Evolutionary conservation across 345 rosid genomes (phyloP), one percentile per base, ranked within the genome.

Genomic region (Eucalyptus victrix): DNA sequence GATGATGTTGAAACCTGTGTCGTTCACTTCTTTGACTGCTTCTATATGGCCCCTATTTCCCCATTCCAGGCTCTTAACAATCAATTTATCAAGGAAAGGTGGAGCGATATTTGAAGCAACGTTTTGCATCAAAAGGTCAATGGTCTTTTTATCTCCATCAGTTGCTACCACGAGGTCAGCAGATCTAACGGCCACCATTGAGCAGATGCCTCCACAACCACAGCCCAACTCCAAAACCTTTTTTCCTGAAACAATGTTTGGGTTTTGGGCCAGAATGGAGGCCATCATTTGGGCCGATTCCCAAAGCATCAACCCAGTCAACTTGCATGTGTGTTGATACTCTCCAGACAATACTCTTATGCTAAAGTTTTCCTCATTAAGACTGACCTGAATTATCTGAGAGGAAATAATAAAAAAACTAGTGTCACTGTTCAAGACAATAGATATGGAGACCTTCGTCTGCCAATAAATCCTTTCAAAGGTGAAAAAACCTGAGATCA

Each of bases 221-320:
- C 97, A 95, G 11, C 99, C 99, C 89, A 97, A 89, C 92, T 97
- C 99, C 86, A 96, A 91, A 65, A 97, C 95, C 87, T 92, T 91
- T 91, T 94, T 96, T 40, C 96, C 95, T 7, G 94, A 91, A 40
- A 97, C 96, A 67, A 97, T 96, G 89, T 88, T 89, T 45, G 95
- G 98, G 91, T 96, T 97, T 92, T 93, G 92, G 44, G 93, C 98
- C 21, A 97, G 94, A 90, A 97, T 90, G 86, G 92, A 93, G 90
- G 98, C 95, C 98, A 96, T 95, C 91, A 96, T 89, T 87, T 91
- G 93, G 93, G 99, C 99, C 49, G 99, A 97, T 92, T 97, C 99
- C 99, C 99, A 97, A 14, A 97, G 94, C 98, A 97, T 97, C 91
- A 97, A 89, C 81, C 99, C 99, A 21, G 98, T 97, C 44, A 97